A percentile compares a stretch with the other conserved stretches of the same genome.
phyloP scores from a whole-genome alignment of 768 basidiomycete genomes.

The Pisolithus albus region DNA sequence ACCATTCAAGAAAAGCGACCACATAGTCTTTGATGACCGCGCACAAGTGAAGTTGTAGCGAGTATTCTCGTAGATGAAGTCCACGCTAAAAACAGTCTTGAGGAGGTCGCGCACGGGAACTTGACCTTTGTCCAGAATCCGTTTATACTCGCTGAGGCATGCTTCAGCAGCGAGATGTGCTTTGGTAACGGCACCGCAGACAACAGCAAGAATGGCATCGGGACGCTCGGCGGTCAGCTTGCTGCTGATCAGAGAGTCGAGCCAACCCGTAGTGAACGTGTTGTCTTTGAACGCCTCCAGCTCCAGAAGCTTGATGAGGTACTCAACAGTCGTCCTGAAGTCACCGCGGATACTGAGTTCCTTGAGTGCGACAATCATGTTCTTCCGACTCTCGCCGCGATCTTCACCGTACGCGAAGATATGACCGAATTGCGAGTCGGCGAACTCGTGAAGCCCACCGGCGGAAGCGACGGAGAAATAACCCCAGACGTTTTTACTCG shows the following conservation, averaged over 20 bases:
- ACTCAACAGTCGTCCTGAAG: constrained; percentile 97
- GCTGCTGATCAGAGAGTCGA: constrained; percentile 94
- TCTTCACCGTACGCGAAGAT: constrained; percentile 99
- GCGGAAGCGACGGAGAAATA: constrained; percentile 97
- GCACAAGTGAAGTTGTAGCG: constrained; percentile 96
- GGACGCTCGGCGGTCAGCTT: constrained; percentile 97
- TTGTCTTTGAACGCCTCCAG: constrained; percentile 95
- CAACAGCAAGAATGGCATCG: constrained; percentile 85
- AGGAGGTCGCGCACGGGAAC: constrained; percentile 91
- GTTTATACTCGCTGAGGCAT: constrained; percentile 90
- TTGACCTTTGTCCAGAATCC: constrained; percentile 95
- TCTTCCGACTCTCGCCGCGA: constrained; percentile 90
- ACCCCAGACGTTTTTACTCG: constrained; percentile 99
- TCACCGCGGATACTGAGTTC: constrained; percentile 98
- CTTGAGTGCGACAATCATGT: constrained; percentile 99
- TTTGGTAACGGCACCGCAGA: constrained; percentile 95
- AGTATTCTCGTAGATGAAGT: constrained; percentile 95
- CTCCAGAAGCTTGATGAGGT: constrained; percentile 95
- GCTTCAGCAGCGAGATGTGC: constrained; percentile 85
- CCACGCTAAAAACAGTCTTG: constrained; percentile 93
- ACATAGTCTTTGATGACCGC: constrained; percentile 78
- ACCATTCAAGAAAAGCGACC: constrained; percentile 96
- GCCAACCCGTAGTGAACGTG: constrained; percentile 97
- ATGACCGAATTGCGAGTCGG: constrained; percentile 98
- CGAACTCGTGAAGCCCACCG: constrained; percentile 97